A percentile compares a stretch with the other conserved stretches of the same genome.
These are phyloP conservation scores for Cucumis variabilis DNA, from an alignment of 331 rosid species.

Conservation along the genomic window DNA sequence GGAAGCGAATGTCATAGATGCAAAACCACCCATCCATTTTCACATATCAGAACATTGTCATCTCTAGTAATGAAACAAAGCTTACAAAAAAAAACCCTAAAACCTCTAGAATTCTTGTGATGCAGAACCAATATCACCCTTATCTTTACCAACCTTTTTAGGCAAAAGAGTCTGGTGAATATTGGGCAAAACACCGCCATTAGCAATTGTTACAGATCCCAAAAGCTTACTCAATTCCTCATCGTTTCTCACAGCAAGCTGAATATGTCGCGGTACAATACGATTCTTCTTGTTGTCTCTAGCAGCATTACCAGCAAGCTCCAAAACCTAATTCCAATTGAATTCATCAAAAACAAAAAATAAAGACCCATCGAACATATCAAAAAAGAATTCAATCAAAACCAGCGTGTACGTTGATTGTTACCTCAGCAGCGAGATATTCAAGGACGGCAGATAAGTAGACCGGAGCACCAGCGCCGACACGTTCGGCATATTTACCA, in stretches of 20 bases:
- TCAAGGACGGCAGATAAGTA: constrained; percentile 95
- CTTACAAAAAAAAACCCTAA: neutral
- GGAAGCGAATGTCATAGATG: neutral
- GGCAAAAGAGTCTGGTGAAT: constrained; percentile 87
- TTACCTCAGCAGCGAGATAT: constrained; percentile 96
- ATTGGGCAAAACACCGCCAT: constrained; percentile 92
- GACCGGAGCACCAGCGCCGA: constrained; percentile 98
- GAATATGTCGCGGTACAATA: constrained; percentile 93
- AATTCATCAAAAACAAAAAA: neutral
- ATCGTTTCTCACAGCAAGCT: constrained; percentile 90
- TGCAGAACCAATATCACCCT: constrained; percentile 90
- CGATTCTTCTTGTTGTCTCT: constrained; percentile 96
- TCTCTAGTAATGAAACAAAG: neutral
- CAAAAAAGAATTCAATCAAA: neutral
- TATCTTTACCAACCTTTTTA: constrained; percentile 81
- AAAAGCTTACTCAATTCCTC: constrained; percentile 92
- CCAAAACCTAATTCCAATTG: constrained; percentile 62
- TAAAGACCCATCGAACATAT: neutral
- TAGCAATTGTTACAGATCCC: constrained; percentile 91
- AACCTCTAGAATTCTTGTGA: constrained; percentile 85
- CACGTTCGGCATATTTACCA: constrained; percentile 97
- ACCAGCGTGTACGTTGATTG: neutral
- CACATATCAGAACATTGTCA: neutral
- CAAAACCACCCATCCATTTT: neutral
- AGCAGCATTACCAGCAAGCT: constrained; percentile 93